Conservation (phyloP, 306 rosid genomes). For the Inga laurina region DNA sequence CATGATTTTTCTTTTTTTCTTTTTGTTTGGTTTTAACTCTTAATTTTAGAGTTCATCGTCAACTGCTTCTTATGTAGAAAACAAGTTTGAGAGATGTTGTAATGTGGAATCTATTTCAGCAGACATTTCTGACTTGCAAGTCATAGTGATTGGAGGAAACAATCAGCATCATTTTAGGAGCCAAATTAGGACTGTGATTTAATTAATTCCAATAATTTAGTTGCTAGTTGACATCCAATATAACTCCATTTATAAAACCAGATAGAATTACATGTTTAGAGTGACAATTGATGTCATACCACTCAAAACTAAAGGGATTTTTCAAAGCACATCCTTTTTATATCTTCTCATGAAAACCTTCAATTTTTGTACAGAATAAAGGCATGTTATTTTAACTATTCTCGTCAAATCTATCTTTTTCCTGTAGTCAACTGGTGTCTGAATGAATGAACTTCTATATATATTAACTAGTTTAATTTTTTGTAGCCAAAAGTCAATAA, state of each 20-base stretch:
- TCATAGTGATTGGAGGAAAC: neutral
- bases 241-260: neutral
- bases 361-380: neutral
- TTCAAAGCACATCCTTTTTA: neutral
- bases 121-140: conserved; percentile 40
- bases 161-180: neutral
- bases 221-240: neutral
- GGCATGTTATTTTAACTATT: neutral
- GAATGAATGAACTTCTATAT: neutral
- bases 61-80: conserved; percentile 21
- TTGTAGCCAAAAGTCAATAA: too few species aligned
- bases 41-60: neutral
- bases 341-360: neutral
- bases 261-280: neutral
- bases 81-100: neutral
- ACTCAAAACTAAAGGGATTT: neutral
- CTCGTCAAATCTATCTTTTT: too few species aligned
- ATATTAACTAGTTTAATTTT: neutral
- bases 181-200: neutral
- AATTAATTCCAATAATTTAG: neutral
- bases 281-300: neutral
- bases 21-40: neutral
- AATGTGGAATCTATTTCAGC: conserved; percentile 25
- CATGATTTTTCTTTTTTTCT: conserved; percentile 27
- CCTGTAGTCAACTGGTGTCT: neutral